Percentiles rank a stretch among this genome's conserved stretches.
Evolutionary conservation across 2,329 filamentous ascomycete species (phyloP).

Genomic region (Diaporthe helianthi): DNA sequence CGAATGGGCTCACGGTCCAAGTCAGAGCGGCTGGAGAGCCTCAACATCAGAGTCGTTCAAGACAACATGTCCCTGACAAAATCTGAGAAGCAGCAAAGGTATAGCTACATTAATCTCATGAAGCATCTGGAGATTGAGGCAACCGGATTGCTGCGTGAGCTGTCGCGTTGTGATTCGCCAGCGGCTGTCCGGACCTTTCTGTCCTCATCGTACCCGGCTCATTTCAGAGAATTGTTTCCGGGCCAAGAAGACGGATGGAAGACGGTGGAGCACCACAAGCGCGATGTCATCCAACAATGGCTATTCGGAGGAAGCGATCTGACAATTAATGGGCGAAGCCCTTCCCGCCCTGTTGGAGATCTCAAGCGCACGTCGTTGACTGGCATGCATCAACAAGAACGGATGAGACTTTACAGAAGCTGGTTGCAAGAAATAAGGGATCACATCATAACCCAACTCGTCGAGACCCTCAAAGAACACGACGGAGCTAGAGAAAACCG

Average conservation of each 20-base stretch:
- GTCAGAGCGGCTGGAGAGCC: slow-evolving; percentile 55
- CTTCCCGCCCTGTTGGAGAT: not conserved
- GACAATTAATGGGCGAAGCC: not conserved
- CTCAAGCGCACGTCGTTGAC: slow-evolving; percentile 30
- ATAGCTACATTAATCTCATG: not conserved
- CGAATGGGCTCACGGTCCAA: slow-evolving; percentile 68
- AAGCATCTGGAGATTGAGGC: not conserved
- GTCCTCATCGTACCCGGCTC: not conserved
- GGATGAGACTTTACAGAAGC: slow-evolving; percentile 39
- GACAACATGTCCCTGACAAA: slow-evolving; percentile 45
- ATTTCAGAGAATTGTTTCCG: not conserved
- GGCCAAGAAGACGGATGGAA: slow-evolving; percentile 34
- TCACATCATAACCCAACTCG: slow-evolving; percentile 34
- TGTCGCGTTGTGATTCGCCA: not conserved
- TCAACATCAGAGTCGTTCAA: slow-evolving; percentile 56
- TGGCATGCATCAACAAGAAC: slow-evolving; percentile 38
- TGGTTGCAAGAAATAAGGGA: slow-evolving; percentile 43
- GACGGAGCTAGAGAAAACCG: not conserved
- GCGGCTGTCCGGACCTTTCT: not conserved
- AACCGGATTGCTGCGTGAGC: not conserved
- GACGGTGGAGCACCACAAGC: not conserved
- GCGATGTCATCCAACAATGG: slow-evolving; percentile 37
- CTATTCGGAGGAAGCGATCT: slow-evolving; percentile 27
- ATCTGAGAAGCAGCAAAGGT: slow-evolving; percentile 42
- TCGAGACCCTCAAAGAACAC: slow-evolving; percentile 32